Conservation (phyloP, 73 alveolate genomes). For the Uronychia binucleata region DNA sequence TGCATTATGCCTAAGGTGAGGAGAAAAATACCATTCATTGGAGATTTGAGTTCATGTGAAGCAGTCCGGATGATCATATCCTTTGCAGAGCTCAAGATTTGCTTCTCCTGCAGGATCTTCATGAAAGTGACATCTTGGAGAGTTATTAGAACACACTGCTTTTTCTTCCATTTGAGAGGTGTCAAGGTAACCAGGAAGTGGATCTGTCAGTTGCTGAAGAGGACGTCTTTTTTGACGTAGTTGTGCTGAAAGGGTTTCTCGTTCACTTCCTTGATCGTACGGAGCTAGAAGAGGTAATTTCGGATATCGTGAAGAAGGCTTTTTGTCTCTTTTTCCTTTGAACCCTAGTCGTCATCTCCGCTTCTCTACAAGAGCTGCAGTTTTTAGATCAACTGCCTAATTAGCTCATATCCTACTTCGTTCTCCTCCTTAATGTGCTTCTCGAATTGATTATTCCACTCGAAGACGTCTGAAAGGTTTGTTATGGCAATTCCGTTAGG, state of each 20-base stretch:
- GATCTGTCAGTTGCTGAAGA: neutral
- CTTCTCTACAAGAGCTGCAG: neutral
- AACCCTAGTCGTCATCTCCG: neutral
- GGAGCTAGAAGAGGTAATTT: too few species aligned
- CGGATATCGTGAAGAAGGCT: neutral
- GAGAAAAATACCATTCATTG: neutral
- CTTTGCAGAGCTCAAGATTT: neutral
- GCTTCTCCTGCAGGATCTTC: neutral
- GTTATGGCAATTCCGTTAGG: neutral
- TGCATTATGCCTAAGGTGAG: neutral
- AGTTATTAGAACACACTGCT: neutral
- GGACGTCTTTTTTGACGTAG: neutral
- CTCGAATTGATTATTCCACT: neutral
- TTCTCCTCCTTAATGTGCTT: neutral
- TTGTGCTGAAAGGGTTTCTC: neutral
- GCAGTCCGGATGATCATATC: neutral
- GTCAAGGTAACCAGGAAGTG: neutral
- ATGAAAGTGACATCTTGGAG: neutral
- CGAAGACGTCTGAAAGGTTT: neutral
- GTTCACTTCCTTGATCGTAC: neutral
- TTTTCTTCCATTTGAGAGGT: neutral
- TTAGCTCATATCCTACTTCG: neutral
- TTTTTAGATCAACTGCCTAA: too few species aligned
- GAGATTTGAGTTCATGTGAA: neutral
- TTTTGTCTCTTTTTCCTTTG: neutral